A percentile compares a stretch with the other conserved stretches of the same genome.
These are phyloP conservation scores for Kodamaea arcana DNA, from an alignment of 1,139 yeast genomes.

Conservation along the genomic window DNA sequence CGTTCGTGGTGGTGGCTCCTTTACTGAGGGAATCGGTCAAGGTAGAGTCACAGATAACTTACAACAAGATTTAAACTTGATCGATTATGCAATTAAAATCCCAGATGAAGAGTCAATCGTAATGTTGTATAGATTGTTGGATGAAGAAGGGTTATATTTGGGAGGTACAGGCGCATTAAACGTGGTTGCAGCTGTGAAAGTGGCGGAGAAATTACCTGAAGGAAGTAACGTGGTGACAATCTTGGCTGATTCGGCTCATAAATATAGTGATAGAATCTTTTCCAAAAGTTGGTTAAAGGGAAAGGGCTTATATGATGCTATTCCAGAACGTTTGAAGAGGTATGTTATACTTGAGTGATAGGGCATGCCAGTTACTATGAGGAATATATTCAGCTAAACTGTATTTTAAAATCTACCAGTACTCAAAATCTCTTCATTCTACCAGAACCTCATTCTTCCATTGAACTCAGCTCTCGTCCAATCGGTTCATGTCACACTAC, in stretches of 20 bases:
- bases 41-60: constrained; percentile 86
- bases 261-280: constrained; percentile 78
- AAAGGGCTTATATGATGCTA: constrained; percentile 59
- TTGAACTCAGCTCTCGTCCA: no score
- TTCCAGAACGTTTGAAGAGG: constrained; percentile 69
- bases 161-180: constrained; percentile 86
- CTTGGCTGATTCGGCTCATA: constrained; percentile 84
- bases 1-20: constrained; percentile 72
- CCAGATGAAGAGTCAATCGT: constrained; percentile 72
- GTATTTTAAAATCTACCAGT: no score
- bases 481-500: no score
- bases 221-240: constrained; percentile 81
- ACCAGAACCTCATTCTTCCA: no score
- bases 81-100: constrained; percentile 72
- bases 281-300: constrained; percentile 71
- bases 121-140: constrained; percentile 77
- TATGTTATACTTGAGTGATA: constrained; percentile 46
- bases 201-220: constrained; percentile 73
- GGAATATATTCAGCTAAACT: no score
- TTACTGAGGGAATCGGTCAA: constrained; percentile 95
- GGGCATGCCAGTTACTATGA: no score
- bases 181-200: constrained; percentile 75
- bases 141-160: constrained; percentile 86
- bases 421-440: no score
- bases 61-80: constrained; percentile 60